A percentile compares a stretch with the other conserved stretches of the same genome.
phyloP scores from a whole-genome alignment of 495 filamentous ascomycete species.

The Tuber indicum region DNA sequence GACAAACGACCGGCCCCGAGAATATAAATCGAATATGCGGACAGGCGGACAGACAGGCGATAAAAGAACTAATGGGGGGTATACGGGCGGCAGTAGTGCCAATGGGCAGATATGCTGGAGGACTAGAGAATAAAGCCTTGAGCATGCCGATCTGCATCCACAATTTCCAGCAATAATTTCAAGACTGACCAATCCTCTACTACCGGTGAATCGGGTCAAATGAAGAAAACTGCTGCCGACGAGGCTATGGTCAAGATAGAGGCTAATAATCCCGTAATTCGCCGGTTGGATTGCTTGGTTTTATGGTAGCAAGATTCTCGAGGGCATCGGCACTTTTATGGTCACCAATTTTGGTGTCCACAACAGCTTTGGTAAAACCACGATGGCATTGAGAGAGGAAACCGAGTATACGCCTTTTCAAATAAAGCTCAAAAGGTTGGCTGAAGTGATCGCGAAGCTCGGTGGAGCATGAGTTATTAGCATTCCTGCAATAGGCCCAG shows the following conservation, averaged over 20 bases:
- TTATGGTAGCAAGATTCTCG: slow-evolving; percentile 67
- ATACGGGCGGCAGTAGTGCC: too few species aligned
- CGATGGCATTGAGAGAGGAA: slow-evolving; percentile 75
- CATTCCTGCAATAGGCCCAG: slow-evolving; percentile 43
- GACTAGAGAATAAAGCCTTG: too few species aligned
- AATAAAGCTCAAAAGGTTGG: slow-evolving; percentile 66
- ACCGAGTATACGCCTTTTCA: slow-evolving; percentile 71
- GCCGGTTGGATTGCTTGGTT: slow-evolving; percentile 73
- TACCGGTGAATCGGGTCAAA: slow-evolving; percentile 64
- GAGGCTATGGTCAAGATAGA: slow-evolving; percentile 61
- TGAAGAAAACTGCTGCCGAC: slow-evolving; percentile 56
- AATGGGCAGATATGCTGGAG: too few species aligned
- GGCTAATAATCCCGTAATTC: slow-evolving; percentile 42
- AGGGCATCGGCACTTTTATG: slow-evolving; percentile 72
- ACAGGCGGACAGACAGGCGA: too few species aligned
- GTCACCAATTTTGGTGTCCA: slow-evolving; percentile 68
- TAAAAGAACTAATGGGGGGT: too few species aligned
- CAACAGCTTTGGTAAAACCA: slow-evolving; percentile 70
- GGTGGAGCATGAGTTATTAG: slow-evolving; percentile 51
- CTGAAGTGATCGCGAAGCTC: slow-evolving; percentile 70
- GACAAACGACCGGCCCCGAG: too few species aligned
- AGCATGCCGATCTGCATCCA: slow-evolving; percentile 39
- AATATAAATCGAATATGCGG: too few species aligned
- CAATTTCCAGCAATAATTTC: slow-evolving; percentile 63
- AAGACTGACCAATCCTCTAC: slow-evolving; percentile 74